Conservation (phyloP, 164 flowering plant species). For the Berberis thunbergii region DNA sequence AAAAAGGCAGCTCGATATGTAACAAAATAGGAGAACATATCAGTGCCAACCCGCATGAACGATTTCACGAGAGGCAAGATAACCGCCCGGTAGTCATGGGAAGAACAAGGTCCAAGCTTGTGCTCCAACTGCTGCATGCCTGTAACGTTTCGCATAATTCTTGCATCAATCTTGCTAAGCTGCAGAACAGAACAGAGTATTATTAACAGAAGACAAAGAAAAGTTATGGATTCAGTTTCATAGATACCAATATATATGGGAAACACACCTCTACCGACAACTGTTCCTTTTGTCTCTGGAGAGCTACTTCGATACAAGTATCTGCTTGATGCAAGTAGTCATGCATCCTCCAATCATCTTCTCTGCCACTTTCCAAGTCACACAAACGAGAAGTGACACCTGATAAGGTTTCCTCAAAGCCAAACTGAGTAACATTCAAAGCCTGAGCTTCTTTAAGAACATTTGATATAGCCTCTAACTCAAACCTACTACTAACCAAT, state of each 20-base stretch:
- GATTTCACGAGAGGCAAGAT: slow-evolving; percentile 74
- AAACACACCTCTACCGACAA: slow-evolving; percentile 64
- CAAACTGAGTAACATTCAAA: slow-evolving; percentile 51
- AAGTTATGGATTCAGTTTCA: background rate
- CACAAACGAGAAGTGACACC: slow-evolving; percentile 51
- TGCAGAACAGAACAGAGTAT: slow-evolving; percentile 33
- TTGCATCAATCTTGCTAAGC: slow-evolving; percentile 91
- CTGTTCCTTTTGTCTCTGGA: slow-evolving; percentile 83
- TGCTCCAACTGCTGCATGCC: slow-evolving; percentile 80
- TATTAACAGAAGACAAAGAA: slow-evolving; percentile 7
- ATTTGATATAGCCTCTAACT: slow-evolving; percentile 59
- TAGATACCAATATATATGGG: slow-evolving; percentile 3
- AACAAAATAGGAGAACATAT: slow-evolving; percentile 1
- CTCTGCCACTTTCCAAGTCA: slow-evolving; percentile 79
- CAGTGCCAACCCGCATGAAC: slow-evolving; percentile 59
- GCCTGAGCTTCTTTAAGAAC: slow-evolving; percentile 74
- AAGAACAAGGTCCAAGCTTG: slow-evolving; percentile 60
- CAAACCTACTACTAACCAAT: slow-evolving; percentile 44
- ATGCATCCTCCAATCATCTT: slow-evolving; percentile 66
- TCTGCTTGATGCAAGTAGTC: slow-evolving; percentile 67
- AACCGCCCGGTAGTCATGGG: slow-evolving; percentile 63
- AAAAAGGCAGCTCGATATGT: slow-evolving; percentile 3
- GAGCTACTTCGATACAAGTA: slow-evolving; percentile 58
- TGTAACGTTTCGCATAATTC: slow-evolving; percentile 54
- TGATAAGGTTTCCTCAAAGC: slow-evolving; percentile 54